Conservation (phyloP, 495 filamentous ascomycete species). For the Xylaria intraflava region DNA sequence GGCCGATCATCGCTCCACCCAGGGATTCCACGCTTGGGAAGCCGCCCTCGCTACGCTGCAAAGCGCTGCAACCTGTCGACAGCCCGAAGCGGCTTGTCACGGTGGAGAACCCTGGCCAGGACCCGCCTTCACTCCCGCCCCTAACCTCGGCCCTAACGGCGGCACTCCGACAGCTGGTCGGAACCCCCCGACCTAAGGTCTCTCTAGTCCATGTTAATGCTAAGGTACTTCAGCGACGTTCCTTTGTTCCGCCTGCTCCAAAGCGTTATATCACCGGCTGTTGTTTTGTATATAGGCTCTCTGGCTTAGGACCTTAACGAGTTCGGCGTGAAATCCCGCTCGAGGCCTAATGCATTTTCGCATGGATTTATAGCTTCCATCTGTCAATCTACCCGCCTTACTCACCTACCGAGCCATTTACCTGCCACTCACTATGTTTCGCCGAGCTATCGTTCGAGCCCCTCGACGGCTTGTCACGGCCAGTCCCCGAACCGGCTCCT, state of each 20-base stretch:
- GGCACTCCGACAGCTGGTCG: constrained; percentile 5
- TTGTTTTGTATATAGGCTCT: not conserved
- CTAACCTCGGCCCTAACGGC: no score
- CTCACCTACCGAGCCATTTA: not conserved
- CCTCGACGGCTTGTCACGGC: constrained; percentile 26
- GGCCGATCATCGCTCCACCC: constrained; percentile 7
- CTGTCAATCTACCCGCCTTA: not conserved
- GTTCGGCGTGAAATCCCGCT: no score
- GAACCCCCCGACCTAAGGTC: constrained; percentile 4
- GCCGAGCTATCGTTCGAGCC: constrained; percentile 26
- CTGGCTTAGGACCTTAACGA: not conserved
- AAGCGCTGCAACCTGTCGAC: no score
- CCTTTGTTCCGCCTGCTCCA: not conserved
- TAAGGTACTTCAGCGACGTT: no score
- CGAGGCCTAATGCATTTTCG: no score
- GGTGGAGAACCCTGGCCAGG: no score
- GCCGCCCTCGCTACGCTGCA: no score
- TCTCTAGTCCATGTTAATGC: no score
- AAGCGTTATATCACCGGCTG: not conserved
- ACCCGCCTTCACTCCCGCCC: no score
- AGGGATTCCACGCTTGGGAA: no score
- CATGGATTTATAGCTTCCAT: no score
- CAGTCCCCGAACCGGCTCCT: constrained; percentile 8
- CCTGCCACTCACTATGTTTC: constrained; percentile 24
- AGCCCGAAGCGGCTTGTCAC: no score